Evolutionary conservation across 2,329 filamentous ascomycete species (phyloP).

Genomic region (Coniochaeta sp.): DNA sequence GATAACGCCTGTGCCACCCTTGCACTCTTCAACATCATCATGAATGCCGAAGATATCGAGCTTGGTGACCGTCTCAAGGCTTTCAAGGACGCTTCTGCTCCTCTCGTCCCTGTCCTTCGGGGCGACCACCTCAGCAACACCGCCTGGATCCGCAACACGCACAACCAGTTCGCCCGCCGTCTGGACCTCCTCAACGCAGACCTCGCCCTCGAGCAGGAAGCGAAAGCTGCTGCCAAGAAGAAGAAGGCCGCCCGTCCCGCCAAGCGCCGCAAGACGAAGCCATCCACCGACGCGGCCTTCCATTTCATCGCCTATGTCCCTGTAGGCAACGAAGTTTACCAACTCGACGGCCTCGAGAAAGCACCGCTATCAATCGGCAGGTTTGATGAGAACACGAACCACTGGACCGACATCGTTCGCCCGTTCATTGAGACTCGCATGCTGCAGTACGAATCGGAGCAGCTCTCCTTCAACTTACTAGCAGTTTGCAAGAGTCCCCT

Average conservation of each 20-base stretch:
- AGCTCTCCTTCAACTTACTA: constrained; percentile 70
- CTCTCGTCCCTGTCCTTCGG: constrained; percentile 63
- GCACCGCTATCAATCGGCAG: constrained; percentile 60
- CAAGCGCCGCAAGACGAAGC: constrained; percentile 23
- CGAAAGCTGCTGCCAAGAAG: constrained; percentile 22
- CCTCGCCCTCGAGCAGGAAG: constrained; percentile 41
- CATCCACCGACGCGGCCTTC: constrained; percentile 56
- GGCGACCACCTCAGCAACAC: constrained; percentile 71
- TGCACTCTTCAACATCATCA: constrained; percentile 85
- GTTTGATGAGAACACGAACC: constrained; percentile 30
- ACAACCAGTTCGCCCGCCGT: constrained; percentile 82
- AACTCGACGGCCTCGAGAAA: constrained; percentile 75
- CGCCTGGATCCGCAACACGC: constrained; percentile 68
- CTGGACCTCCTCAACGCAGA: constrained; percentile 72
- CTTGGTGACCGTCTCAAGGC: constrained; percentile 63
- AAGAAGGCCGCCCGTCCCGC: constrained; percentile 17
- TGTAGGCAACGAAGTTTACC: constrained; percentile 69
- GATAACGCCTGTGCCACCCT: constrained; percentile 88
- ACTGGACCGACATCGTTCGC: constrained; percentile 63
- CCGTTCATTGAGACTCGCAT: constrained; percentile 63
- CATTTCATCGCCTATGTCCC: constrained; percentile 91
- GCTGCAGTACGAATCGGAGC: constrained; percentile 54
- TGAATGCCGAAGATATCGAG: constrained; percentile 64
- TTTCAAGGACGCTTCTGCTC: constrained; percentile 67
- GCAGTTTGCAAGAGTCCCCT: constrained; percentile 65